Percentiles rank a stretch among this genome's conserved stretches.
Evolutionary conservation across 2,329 filamentous ascomycete genomes (phyloP).

Genomic region (Phialophora macrospora): DNA sequence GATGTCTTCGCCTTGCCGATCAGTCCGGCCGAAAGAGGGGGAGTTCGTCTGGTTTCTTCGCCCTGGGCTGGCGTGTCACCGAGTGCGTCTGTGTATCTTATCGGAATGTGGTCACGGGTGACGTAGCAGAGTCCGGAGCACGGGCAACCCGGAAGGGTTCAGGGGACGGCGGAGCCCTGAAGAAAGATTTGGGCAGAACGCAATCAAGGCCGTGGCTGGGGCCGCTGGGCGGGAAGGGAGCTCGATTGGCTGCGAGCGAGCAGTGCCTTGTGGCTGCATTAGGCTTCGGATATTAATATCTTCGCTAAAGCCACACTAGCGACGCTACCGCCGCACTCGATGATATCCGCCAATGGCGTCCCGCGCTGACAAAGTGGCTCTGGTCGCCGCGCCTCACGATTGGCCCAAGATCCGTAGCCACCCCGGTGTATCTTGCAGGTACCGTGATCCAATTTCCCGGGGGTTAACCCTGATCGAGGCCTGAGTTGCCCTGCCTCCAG

Average conservation of each 20-base stretch:
- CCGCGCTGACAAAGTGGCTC: not conserved
- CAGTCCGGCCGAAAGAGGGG: conserved; percentile 4
- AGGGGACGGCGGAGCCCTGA: conserved; percentile 2
- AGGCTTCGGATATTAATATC: conserved; percentile 34
- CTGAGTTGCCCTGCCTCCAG: conserved; percentile 17
- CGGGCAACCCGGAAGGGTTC: not conserved
- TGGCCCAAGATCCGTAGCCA: conserved; percentile 18
- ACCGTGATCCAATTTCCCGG: conserved; percentile 19
- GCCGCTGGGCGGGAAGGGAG: not conserved
- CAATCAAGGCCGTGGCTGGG: conserved; percentile 33
- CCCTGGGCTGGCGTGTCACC: not conserved
- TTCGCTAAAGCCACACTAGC: conserved; percentile 8
- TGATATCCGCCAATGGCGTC: not conserved
- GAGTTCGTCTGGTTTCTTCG: not conserved
- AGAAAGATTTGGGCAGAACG: conserved; percentile 8
- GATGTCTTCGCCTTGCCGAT: not conserved
- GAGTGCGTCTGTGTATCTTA: not conserved
- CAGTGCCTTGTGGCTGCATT: conserved; percentile 33
- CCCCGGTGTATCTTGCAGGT: conserved; percentile 18
- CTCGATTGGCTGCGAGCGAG: conserved; percentile 15
- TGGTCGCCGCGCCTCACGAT: not conserved
- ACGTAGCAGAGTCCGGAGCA: conserved; percentile 21
- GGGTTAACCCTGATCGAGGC: conserved; percentile 18
- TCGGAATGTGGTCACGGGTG: conserved; percentile 19
- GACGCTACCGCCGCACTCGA: not conserved